These are phyloP conservation scores for Neofusicoccum laricinum DNA, from an alignment of 2,329 filamentous ascomycete genomes.

Conservation along the genomic window DNA sequence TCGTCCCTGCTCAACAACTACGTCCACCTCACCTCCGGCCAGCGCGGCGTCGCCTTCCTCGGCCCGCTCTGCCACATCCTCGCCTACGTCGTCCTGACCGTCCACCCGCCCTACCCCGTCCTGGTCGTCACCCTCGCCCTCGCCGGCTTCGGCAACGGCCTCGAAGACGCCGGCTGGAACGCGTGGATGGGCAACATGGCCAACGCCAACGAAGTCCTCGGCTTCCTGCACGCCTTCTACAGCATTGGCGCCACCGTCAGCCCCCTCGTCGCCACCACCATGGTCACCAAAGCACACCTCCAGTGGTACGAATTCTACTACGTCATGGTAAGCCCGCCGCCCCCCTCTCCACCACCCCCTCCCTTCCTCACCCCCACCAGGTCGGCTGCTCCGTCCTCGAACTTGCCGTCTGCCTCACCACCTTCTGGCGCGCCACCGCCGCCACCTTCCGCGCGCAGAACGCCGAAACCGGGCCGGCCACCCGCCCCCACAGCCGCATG, in stretches of 20 bases:
- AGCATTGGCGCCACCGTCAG: slow-evolving; percentile 67
- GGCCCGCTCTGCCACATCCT: slow-evolving; percentile 61
- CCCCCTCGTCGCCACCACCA: slow-evolving; percentile 68
- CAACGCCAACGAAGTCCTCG: slow-evolving; percentile 70
- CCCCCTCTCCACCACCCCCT: not conserved
- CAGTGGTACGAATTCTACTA: slow-evolving; percentile 76
- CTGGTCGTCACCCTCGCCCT: slow-evolving; percentile 64
- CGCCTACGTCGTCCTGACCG: slow-evolving; percentile 62
- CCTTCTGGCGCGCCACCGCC: slow-evolving; percentile 65
- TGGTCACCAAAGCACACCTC: slow-evolving; percentile 62
- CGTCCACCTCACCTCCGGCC: slow-evolving; percentile 64
- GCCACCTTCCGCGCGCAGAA: slow-evolving; percentile 54
- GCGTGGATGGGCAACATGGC: slow-evolving; percentile 69
- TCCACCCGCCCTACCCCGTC: slow-evolving; percentile 68
- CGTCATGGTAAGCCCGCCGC: slow-evolving; percentile 57
- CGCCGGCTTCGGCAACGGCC: slow-evolving; percentile 68
- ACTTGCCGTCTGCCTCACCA: slow-evolving; percentile 47
- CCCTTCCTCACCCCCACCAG: slow-evolving; percentile 21
- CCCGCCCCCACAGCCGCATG: slow-evolving; percentile 48
- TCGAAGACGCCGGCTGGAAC: slow-evolving; percentile 62
- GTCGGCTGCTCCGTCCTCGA: slow-evolving; percentile 58
- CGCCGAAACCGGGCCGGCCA: slow-evolving; percentile 41
- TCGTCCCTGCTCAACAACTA: slow-evolving; percentile 64
- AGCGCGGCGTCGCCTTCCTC: slow-evolving; percentile 67
- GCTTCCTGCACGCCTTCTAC: slow-evolving; percentile 70